phyloP scores from a whole-genome alignment of 805 yeast species.

The Barnettozyma salicaria region DNA sequence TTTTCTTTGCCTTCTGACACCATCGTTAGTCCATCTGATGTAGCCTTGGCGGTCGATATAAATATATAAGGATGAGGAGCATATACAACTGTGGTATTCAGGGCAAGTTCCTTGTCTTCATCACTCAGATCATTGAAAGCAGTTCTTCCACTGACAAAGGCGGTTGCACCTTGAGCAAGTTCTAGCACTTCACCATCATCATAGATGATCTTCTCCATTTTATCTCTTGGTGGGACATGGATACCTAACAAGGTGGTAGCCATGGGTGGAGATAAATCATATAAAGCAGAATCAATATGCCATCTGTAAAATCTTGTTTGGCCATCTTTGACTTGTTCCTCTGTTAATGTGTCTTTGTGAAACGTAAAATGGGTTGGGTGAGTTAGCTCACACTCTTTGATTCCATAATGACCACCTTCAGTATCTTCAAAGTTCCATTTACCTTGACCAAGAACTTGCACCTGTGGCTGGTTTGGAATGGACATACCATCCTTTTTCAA shows the following conservation, averaged over 20 bases:
- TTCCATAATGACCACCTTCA: slow-evolving; percentile 45
- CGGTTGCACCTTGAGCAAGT: slow-evolving; percentile 81
- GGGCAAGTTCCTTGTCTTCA: slow-evolving; percentile 69
- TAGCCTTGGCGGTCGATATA: slow-evolving; percentile 74
- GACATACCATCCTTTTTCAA: slow-evolving; percentile 75
- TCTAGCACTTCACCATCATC: slow-evolving; percentile 62
- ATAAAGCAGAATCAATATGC: slow-evolving; percentile 90
- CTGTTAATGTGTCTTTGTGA: slow-evolving; percentile 61
- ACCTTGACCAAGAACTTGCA: slow-evolving; percentile 86
- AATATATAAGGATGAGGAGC: slow-evolving; percentile 92
- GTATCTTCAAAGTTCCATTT: slow-evolving; percentile 30
- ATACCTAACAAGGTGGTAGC: slow-evolving; percentile 82
- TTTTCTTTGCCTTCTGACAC: slow-evolving; percentile 72
- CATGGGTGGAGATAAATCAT: slow-evolving; percentile 80
- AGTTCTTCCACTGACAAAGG: slow-evolving; percentile 77
- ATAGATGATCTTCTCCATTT: slow-evolving; percentile 58
- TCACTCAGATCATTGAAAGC: slow-evolving; percentile 63
- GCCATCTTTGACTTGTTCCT: slow-evolving; percentile 54
- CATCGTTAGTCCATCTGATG: slow-evolving; percentile 83
- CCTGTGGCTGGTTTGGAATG: slow-evolving; percentile 81
- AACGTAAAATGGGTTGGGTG: slow-evolving; percentile 83
- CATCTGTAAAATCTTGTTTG: slow-evolving; percentile 84
- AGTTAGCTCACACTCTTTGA: slow-evolving; percentile 52
- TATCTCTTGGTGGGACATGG: slow-evolving; percentile 65
- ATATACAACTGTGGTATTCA: slow-evolving; percentile 74